Evolutionary conservation across 805 yeast genomes (phyloP).

Genomic region (Saturnispora quitensis): DNA sequence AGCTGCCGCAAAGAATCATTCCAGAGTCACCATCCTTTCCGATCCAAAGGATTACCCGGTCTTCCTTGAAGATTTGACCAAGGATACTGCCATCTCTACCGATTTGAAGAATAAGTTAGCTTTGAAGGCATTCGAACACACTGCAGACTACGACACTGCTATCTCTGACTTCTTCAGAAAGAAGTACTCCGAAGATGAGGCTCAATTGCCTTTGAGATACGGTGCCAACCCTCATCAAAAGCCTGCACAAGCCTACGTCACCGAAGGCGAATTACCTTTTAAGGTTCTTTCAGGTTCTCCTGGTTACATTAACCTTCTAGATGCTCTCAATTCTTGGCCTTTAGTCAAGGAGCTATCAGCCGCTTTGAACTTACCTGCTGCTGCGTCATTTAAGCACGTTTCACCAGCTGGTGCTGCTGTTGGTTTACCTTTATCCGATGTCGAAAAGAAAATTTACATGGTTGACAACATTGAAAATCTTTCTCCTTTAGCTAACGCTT

Average conservation of each 20-base stretch:
- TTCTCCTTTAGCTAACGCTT: conserved; percentile 95
- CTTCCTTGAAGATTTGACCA: conserved; percentile 71
- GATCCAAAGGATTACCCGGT: conserved; percentile 91
- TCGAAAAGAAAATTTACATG: conserved; percentile 91
- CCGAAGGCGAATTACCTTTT: conserved; percentile 84
- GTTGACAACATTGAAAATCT: conserved; percentile 90
- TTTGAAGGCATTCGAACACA: conserved; percentile 94
- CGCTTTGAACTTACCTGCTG: conserved; percentile 91
- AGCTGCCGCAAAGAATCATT: conserved; percentile 98
- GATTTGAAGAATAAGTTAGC: conserved; percentile 78
- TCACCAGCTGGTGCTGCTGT: conserved; percentile 99
- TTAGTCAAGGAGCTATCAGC: conserved; percentile 94
- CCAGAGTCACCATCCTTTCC: conserved; percentile 89
- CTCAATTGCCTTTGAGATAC: conserved; percentile 91
- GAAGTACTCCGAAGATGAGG: conserved; percentile 81
- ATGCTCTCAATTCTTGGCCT: conserved; percentile 98
- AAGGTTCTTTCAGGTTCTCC: conserved; percentile 92
- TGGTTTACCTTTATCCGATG: conserved; percentile 83
- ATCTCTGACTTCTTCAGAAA: conserved; percentile 96
- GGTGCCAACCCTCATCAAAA: conserved; percentile 99
- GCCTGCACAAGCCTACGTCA: conserved; percentile 95
- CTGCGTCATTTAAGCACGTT: conserved; percentile 97
- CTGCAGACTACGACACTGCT: conserved; percentile 94
- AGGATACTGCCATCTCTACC: conserved; percentile 55
- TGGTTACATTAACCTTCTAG: conserved; percentile 93